Evolutionary conservation across 192 early-diverging fungal genomes (phyloP).

Genomic region (Backusella morwellensis): DNA sequence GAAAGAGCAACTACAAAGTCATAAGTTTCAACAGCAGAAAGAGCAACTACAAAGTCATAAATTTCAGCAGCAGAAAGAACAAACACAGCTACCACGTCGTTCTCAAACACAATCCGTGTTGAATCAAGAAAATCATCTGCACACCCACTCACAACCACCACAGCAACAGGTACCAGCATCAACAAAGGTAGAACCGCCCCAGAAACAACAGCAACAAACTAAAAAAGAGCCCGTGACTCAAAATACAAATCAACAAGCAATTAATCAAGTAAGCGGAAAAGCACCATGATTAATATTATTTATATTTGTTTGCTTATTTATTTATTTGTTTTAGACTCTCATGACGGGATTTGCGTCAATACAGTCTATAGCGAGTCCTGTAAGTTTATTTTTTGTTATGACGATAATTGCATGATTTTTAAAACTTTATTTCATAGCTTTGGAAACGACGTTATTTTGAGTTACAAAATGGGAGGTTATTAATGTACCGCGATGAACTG

Average conservation of each 20-base stretch:
- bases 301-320: slow-evolving; percentile 20
- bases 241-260: slow-evolving; percentile 32
- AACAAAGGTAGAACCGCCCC: slow-evolving; percentile 9
- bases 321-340: slow-evolving; percentile 20
- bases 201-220: slow-evolving; percentile 13
- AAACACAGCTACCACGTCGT: slow-evolving; percentile 16
- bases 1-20: slow-evolving; percentile 19
- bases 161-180: slow-evolving; percentile 6
- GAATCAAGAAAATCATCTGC: neutral
- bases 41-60: neutral
- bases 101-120: slow-evolving; percentile 9
- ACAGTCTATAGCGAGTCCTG: slow-evolving; percentile 20
- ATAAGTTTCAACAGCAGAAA: slow-evolving; percentile 9
- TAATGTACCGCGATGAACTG: slow-evolving; percentile 47
- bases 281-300: neutral
- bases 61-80: slow-evolving; percentile 11
- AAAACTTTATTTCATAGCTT: slow-evolving; percentile 32
- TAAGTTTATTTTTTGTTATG: slow-evolving; percentile 1
- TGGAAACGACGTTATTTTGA: slow-evolving; percentile 62
- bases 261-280: slow-evolving; percentile 35
- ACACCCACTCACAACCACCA: neutral
- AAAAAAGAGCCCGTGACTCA: slow-evolving; percentile 34
- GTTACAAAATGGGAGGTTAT: slow-evolving; percentile 47
- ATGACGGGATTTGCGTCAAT: slow-evolving; percentile 33
- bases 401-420: neutral